Evolutionary conservation across 805 yeast genomes (phyloP).

Genomic region (Jamesozyma lodderae): DNA sequence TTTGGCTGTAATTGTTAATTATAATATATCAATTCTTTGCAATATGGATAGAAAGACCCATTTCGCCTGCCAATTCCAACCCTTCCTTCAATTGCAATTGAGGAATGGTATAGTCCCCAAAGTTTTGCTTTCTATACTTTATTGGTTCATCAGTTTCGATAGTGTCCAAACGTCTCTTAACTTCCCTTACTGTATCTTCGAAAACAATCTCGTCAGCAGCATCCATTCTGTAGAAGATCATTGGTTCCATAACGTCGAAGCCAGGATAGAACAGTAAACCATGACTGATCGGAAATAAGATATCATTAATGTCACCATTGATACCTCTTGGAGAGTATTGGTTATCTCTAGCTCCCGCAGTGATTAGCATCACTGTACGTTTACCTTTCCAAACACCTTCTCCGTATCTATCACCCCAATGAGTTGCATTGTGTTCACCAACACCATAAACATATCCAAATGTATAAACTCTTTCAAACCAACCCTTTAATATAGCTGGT

Average conservation of each 20-base stretch:
- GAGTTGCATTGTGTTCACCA: constrained; percentile 8
- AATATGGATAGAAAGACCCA: constrained; percentile 12
- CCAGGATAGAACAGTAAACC: constrained; percentile 21
- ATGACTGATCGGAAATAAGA: constrained; percentile 21
- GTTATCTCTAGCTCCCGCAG: constrained; percentile 12
- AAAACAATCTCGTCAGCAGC: constrained; percentile 1
- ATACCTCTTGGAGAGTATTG: constrained; percentile 15
- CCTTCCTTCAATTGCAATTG: constrained; percentile 5
- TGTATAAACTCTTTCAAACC: constrained; percentile 23
- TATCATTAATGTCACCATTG: constrained; percentile 17
- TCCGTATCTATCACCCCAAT: constrained; percentile 15
- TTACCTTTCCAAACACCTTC: constrained; percentile 20
- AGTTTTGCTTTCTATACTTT: constrained; percentile 14
- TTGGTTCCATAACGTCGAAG: constrained; percentile 15
- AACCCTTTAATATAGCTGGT: constrained; percentile 28
- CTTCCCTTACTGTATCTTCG: constrained; percentile 1
- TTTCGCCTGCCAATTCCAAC: constrained; percentile 9
- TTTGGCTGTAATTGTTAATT: too few relatives aligned
- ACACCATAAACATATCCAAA: constrained; percentile 20
- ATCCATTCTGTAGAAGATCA: constrained; percentile 8
- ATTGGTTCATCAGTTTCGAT: constrained; percentile 9
- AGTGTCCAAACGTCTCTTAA: constrained; percentile 7
- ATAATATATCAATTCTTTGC: not conserved
- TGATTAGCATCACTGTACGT: constrained; percentile 9
- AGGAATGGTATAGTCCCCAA: constrained; percentile 16